phyloP scores from a whole-genome alignment of 2,329 filamentous ascomycete genomes.

The Lithohypha guttulata region DNA sequence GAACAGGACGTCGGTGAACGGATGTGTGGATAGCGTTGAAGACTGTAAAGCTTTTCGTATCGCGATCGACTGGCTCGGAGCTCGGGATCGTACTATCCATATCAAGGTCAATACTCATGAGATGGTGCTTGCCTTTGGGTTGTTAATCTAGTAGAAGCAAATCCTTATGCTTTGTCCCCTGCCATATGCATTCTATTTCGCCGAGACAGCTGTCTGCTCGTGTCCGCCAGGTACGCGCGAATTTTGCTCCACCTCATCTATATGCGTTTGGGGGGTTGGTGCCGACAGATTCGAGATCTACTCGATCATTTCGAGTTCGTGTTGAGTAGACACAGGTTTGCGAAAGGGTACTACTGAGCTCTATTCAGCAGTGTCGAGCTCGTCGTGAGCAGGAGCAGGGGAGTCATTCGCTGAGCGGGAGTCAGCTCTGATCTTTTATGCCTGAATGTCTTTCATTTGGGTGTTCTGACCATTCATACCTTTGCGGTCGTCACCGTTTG shows the following conservation, averaged over 20 bases:
- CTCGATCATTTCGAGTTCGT: constrained; percentile 94
- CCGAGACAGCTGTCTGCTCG: background rate
- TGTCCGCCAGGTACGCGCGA: background rate
- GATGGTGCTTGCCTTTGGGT: constrained; percentile 5
- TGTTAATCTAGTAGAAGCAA: background rate
- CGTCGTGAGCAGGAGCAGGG: constrained; percentile 75
- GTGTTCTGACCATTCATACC: constrained; percentile 41
- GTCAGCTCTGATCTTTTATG: too few species aligned
- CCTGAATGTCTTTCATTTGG: constrained; percentile 7
- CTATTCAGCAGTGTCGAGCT: constrained; percentile 86
- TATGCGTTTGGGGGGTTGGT: background rate
- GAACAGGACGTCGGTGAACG: background rate
- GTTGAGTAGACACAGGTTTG: constrained; percentile 63
- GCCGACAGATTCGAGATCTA: constrained; percentile 25
- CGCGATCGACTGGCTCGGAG: constrained; percentile 6
- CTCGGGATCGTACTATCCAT: constrained; percentile 7
- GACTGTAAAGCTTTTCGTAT: constrained; percentile 2
- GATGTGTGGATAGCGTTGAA: background rate
- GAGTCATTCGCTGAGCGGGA: constrained; percentile 48
- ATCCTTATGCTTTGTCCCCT: background rate
- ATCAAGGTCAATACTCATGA: constrained; percentile 7
- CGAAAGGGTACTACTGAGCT: background rate
- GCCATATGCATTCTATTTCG: background rate
- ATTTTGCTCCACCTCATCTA: background rate
- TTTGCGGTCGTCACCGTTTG: constrained; percentile 86